Evolutionary conservation across 31 red algal genomes (phyloP).

Genomic region (Odonthalia washingtoniensis): DNA sequence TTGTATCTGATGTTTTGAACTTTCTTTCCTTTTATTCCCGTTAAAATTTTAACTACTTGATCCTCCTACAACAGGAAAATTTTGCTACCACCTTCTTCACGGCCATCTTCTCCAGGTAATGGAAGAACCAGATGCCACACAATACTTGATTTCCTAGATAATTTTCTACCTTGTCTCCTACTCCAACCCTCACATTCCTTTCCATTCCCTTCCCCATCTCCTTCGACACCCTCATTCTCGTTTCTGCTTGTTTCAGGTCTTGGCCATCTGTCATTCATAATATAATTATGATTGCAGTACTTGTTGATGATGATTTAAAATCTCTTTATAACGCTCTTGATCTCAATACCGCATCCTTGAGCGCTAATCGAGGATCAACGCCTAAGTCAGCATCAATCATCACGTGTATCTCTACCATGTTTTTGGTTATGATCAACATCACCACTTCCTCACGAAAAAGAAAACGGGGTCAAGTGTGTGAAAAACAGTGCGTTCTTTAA

Average conservation of each 20-base stretch:
- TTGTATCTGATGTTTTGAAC: no score
- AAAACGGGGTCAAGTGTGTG: no score
- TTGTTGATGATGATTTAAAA: conserved; percentile 48
- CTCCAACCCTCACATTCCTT: background rate
- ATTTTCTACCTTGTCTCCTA: background rate
- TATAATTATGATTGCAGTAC: conserved; percentile 46
- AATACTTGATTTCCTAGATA: background rate
- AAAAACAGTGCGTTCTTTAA: no score
- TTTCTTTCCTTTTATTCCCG: background rate
- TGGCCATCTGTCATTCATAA: background rate
- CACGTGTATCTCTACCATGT: background rate
- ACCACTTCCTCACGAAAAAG: no score
- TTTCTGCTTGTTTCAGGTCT: background rate
- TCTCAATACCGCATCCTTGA: conserved; percentile 69
- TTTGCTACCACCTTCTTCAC: no score
- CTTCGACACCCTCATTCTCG: background rate
- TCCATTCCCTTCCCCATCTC: conserved; percentile 3
- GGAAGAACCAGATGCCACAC: background rate
- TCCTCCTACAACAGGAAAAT: no score
- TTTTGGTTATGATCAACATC: background rate
- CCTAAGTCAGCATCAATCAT: background rate
- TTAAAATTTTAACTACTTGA: background rate
- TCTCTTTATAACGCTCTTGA: conserved; percentile 60
- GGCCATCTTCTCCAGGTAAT: background rate
- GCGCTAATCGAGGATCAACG: conserved; percentile 32